phyloP scores from a whole-genome alignment of 1,284 basidiomycete species.

The Bondarzewia mesenterica region DNA sequence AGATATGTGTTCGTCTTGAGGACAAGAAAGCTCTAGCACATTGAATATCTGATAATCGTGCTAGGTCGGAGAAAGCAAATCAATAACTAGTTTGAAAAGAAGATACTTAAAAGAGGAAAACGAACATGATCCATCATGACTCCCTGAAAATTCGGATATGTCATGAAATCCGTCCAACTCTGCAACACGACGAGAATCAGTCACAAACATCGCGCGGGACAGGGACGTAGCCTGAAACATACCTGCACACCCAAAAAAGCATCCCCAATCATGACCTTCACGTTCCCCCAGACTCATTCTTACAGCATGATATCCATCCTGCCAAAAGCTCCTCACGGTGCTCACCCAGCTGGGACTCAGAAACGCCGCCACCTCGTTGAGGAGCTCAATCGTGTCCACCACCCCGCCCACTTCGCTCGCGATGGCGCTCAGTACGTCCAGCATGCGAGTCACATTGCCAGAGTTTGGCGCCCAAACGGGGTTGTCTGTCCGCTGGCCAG shows the following conservation, averaged over 20 bases:
- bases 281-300: constrained; percentile 35
- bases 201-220: background rate
- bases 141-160: constrained; percentile 37
- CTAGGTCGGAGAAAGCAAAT: constrained; percentile 19
- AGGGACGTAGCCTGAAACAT: constrained; percentile 9
- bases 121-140: constrained; percentile 58
- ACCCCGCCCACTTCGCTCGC: constrained; percentile 45
- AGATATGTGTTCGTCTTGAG: constrained; percentile 50
- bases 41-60: constrained; percentile 81
- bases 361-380: constrained; percentile 60
- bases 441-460: constrained; percentile 53
- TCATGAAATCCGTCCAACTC: constrained; percentile 59
- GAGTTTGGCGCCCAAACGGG: constrained; percentile 57
- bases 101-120: no score
- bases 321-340: constrained; percentile 43
- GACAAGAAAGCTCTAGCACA: constrained; percentile 43
- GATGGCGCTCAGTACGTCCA: constrained; percentile 55
- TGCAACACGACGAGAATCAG: constrained; percentile 18
- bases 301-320: constrained; percentile 48
- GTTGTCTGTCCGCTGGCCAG: constrained; percentile 59
- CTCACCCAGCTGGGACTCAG: constrained; percentile 30
- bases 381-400: constrained; percentile 52
- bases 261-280: constrained; percentile 67
- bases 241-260: constrained; percentile 59
- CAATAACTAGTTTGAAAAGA: no score